Evolutionary conservation across 306 rosid genomes (phyloP), one percentile per base, ranked within the genome.

Genomic region (Lupinus albus): DNA sequence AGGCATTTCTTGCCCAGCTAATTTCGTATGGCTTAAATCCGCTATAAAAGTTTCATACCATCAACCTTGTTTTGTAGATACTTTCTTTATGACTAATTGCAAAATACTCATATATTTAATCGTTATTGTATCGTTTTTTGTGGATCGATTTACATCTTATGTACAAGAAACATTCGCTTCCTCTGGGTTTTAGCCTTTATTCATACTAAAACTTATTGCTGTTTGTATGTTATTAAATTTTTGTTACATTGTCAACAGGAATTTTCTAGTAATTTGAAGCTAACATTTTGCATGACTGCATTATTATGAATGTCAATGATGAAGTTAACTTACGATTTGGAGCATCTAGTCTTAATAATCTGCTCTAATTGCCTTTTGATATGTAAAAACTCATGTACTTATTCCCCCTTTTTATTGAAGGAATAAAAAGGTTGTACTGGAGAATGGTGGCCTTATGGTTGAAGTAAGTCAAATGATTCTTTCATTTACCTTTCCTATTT

Each of bases 371-470:
- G 75, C 32, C 67, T 35, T 64, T 35, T 20, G 14, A 49, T 58
- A 65, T 47, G 73, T 45, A 8, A 36, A 71, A 71, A 49, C 41
- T 64, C 33, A 17, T 67, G 15, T 28, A 18, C 73, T 80, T 16
- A 83, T 39, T 33, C 6, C 44, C 8, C 39, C 28, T 7, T 12
- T 75, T 64, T 35, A 20, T 67, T 79, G 61, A 78, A 89, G 96
- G 93, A 88, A 88, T 48, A 89, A 83, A 73, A 83, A 83, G 72
- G 96, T 82, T 1, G 76, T 81, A 53, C 83, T 89, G 84, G 80
- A 86, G 74, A 88, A 83, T 49, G 98, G 95, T 49, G 98, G 95
- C 81, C 64, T 80, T 70, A 75, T 78, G 13, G 41, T 92, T 51
- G 94, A 92, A 82, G 98, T 89, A 83, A 86, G 96, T 76, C 76